These are phyloP conservation scores for Cladosporium sp. DNA, from an alignment of 2,329 filamentous ascomycete genomes.

Conservation along the genomic window DNA sequence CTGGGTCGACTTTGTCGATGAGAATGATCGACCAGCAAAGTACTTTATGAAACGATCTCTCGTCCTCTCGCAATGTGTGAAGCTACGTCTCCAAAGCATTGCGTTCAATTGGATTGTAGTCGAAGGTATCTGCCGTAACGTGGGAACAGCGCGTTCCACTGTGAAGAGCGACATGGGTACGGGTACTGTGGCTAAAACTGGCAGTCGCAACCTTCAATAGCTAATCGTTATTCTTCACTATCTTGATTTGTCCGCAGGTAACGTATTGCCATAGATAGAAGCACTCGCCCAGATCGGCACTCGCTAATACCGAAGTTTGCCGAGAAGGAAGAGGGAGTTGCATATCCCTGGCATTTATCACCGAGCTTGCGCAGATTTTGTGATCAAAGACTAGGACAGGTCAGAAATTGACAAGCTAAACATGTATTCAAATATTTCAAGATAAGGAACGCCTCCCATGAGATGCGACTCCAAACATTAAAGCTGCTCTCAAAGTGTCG, in stretches of 20 bases:
- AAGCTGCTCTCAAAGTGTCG: too few relatives aligned
- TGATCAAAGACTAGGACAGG: background rate
- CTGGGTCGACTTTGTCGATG: background rate
- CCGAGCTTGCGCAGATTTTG: background rate
- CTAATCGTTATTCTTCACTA: background rate
- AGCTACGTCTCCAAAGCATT: background rate
- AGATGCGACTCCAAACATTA: background rate
- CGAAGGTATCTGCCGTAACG: background rate
- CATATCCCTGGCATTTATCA: background rate
- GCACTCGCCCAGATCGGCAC: slow-evolving; percentile 1
- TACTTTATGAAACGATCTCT: background rate
- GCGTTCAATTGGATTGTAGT: background rate
- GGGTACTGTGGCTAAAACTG: background rate
- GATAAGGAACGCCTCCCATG: background rate
- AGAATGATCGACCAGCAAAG: background rate
- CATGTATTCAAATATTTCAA: too few relatives aligned
- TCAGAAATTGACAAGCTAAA: background rate
- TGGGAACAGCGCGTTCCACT: background rate
- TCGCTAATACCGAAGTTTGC: slow-evolving; percentile 2
- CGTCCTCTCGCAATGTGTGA: background rate
- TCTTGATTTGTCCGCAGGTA: background rate
- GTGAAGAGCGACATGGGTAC: background rate
- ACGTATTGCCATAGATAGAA: background rate
- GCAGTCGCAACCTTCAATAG: background rate
- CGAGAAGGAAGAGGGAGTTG: slow-evolving; percentile 9